Conservation (phyloP, 1,284 basidiomycete genomes). For the Fomes fomentarius region DNA sequence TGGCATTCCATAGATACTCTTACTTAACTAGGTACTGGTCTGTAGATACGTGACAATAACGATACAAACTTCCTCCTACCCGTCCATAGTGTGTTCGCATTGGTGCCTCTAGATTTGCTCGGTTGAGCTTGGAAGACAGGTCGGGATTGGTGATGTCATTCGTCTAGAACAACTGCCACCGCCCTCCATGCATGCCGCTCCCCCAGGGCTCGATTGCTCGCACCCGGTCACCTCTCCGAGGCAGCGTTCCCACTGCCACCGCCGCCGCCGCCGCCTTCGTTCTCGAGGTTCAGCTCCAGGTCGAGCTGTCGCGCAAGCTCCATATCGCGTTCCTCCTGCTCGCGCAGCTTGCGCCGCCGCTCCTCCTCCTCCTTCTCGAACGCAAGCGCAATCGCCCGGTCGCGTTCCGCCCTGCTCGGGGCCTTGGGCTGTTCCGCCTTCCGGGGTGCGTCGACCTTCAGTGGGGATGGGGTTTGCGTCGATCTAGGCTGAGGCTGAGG, state of each 20-base stretch:
- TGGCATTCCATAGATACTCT: background rate
- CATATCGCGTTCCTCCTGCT: conserved; percentile 38
- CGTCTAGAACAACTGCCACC: too few relatives aligned
- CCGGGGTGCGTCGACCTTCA: background rate
- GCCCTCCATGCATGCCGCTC: conserved; percentile 9
- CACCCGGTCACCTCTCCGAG: too few relatives aligned
- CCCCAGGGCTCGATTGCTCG: too few relatives aligned
- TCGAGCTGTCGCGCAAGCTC: conserved; percentile 40
- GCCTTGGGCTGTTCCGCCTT: conserved; percentile 2
- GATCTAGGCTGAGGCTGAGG: background rate
- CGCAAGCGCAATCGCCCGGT: conserved; percentile 28
- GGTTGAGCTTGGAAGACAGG: too few relatives aligned
- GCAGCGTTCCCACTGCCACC: background rate
- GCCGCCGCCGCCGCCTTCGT: conserved; percentile 1
- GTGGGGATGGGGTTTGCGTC: too few relatives aligned
- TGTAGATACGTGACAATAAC: conserved; percentile 13
- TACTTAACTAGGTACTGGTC: background rate
- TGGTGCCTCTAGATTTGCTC: too few relatives aligned
- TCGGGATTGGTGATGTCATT: too few relatives aligned
- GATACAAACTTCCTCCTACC: conserved; percentile 3
- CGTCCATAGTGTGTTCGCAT: too few relatives aligned
- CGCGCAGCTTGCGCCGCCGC: conserved; percentile 31
- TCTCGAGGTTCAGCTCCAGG: conserved; percentile 36
- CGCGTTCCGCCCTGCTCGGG: conserved; percentile 26
- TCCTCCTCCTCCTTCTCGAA: conserved; percentile 43